Evolutionary conservation across 1,284 basidiomycete species (phyloP).

Genomic region (Rhizopogon parksii): DNA sequence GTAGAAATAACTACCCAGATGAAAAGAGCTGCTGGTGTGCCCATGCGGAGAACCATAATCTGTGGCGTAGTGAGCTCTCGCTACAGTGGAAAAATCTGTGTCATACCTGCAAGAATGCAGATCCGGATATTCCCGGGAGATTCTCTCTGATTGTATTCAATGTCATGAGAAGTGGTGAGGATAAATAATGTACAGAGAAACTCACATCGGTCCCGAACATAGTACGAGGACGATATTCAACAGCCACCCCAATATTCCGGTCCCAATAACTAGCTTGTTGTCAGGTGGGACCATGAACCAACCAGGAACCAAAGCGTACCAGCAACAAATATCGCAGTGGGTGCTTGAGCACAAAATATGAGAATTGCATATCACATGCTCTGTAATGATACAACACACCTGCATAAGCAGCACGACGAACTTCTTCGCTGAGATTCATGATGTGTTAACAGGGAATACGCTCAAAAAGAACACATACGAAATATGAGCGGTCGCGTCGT

Average conservation of each 20-base stretch:
- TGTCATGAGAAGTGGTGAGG: not conserved
- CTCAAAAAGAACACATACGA: slow-evolving; percentile 43
- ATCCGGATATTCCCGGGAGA: slow-evolving; percentile 55
- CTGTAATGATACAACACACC: slow-evolving; percentile 33
- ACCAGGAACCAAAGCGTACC: slow-evolving; percentile 17
- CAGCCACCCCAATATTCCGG: slow-evolving; percentile 77
- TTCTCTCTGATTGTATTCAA: slow-evolving; percentile 36
- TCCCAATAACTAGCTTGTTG: slow-evolving; percentile 59
- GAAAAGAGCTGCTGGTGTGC: slow-evolving; percentile 64
- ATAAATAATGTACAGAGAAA: slow-evolving; percentile 7
- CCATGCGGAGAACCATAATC: slow-evolving; percentile 73
- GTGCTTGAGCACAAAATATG: slow-evolving; percentile 33
- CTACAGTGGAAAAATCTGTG: not conserved
- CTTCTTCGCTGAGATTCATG: slow-evolving; percentile 60
- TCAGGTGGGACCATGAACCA: not conserved
- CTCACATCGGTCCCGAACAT: slow-evolving; percentile 69
- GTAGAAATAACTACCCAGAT: slow-evolving; percentile 52
- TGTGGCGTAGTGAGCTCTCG: slow-evolving; percentile 18
- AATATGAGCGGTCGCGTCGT: slow-evolving; percentile 80
- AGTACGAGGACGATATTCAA: slow-evolving; percentile 80
- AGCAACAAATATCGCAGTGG: slow-evolving; percentile 81
- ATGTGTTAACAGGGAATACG: not conserved
- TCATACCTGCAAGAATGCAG: slow-evolving; percentile 59
- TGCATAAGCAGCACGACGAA: slow-evolving; percentile 81
- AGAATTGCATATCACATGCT: not conserved